Base-by-base conservation (phyloP, 352 stramenopile species). In the Phytophthora pisi region DNA sequence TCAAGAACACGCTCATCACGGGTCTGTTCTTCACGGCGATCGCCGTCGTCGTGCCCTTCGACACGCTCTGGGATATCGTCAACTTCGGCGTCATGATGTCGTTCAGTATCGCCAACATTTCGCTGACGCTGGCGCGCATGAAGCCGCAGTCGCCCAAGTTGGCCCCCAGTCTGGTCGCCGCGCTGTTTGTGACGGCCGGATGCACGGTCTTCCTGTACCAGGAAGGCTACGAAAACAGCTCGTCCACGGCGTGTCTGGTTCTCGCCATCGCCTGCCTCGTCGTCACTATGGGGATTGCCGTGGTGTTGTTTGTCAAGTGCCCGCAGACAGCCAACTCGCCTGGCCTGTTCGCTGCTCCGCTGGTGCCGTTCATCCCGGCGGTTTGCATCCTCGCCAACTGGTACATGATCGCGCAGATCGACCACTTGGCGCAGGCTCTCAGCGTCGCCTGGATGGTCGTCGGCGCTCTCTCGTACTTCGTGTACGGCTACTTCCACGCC, bases 51-150 rank as follows among this genome's bases (percentile, higher is more conserved):
- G 77, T 95, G 50, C 89, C 89, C 7, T 97, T 96, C 61, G 70
- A 76, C 45, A 78, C 71, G 20, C 70, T 97, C 2, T 93, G 92
- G 86, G 83, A 96, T 51, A 92, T 96, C 57, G 90, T 96, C 5
- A 93, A 77, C 64, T 93, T 94, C 45, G 90, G 89, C 23, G 90
- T 96, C 34, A 77, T 96, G 47, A 68, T 96, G 58, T 91, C 84
- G 28, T 96, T 97, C 70, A 91, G 90, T 62, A 75, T 95, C 53
- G 77, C 89, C 24, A 95, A 96, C 60, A 65, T 79, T 16, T 83
- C 85, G 52, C 71, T 95, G 7, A 61, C 90, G 3, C 66, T 95
- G 45, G 64, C 87, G n/a, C 85, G 87, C 55, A 88, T 74, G 49
- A 75, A 77, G 53, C 68, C 83, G 7, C 59, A 74, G 43, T 91